Percentiles rank a stretch among this genome's conserved stretches.
These are phyloP conservation scores for Candida gorgasii DNA, from an alignment of 805 yeast genomes.

Conservation along the genomic window DNA sequence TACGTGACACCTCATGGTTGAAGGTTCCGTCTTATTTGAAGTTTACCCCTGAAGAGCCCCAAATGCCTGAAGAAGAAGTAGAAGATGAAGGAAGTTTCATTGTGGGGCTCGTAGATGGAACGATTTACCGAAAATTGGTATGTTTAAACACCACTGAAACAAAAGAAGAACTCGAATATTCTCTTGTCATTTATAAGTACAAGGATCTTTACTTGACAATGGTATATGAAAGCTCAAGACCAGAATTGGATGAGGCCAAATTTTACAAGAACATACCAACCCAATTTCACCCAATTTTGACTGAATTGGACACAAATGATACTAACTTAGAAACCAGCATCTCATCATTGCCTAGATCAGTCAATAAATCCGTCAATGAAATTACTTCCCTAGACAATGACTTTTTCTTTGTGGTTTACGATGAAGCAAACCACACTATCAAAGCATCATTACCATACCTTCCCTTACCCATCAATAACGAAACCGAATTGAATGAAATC, in stretches of 20 bases:
- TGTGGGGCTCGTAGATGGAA: conserved; percentile 22
- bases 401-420: conserved; percentile 39
- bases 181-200: conserved; percentile 30
- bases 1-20: conserved; percentile 18
- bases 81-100: conserved; percentile 25
- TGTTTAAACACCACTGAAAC: conserved; percentile 20
- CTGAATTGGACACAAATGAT: conserved; percentile 20
- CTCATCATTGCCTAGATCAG: conserved; percentile 27
- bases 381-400: conserved; percentile 28
- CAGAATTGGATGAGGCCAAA: conserved; percentile 21
- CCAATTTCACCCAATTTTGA: conserved; percentile 21
- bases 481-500: conserved; percentile 9
- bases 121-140: conserved; percentile 26
- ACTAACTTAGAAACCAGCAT: conserved; percentile 25
- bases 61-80: conserved; percentile 12
- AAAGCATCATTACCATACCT: conserved; percentile 41
- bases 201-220: conserved; percentile 24
- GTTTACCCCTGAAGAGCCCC: conserved; percentile 8
- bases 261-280: conserved; percentile 25
- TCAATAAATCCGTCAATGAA: conserved; percentile 10
- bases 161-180: conserved; percentile 24
- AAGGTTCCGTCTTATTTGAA: conserved; percentile 20
- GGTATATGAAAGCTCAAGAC: conserved; percentile 30
- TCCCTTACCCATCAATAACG: conserved; percentile 20
- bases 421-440: conserved; percentile 22